Evolutionary conservation across 2,329 filamentous ascomycete species (phyloP), one percentile per base, ranked within the genome.

Genomic region (Coleophoma crateriformis): DNA sequence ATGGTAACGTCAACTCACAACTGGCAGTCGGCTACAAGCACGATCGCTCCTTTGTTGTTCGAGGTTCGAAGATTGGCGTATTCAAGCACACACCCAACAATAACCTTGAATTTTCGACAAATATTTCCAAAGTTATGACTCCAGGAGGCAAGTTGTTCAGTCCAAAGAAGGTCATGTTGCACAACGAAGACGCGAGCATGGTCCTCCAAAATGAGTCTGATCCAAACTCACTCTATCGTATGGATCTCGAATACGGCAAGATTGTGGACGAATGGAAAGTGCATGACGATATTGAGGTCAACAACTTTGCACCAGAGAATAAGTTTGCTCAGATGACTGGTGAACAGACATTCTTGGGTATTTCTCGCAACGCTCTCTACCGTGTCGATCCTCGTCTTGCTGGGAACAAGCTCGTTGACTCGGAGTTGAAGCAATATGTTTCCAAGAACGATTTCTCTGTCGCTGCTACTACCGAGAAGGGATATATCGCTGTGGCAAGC

Each of bases 231-330:
- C 78, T 99, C 1, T 99, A 91, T 67, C 88, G 89, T 42, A 97
- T 99, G 94, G 94, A 99, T 70, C 77, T 99, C 41, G 92, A 99
- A 68, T 95, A 95, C 60, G 94, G 94, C 58, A 97, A 96, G 72
- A 88, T 99, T 34, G 90, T 97, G 2, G 94, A 99, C 63, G 94
- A 99, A 69, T 99, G 94, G 94, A 96, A 96, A 61, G 81, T 99
- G 13, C 92, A 99, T 64, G 92, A 99, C 54, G 89, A 97, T 65
- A 96, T 99, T 49, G 86, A 89, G 0, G 88, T 97, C 53, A 84
- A 88, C 48, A 94, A 85, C 10, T 97, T 97, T 68, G 89, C 89
- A 0, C 94, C 94, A 0, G 91, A 96, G 68, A 96, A 86, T 79
- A 99, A 99, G 81, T 99, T 96, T 63, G 85, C 94, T 1, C 94